These are phyloP conservation scores for Lathyrus sativus DNA, from an alignment of 306 rosid genomes.

Conservation along the genomic window DNA sequence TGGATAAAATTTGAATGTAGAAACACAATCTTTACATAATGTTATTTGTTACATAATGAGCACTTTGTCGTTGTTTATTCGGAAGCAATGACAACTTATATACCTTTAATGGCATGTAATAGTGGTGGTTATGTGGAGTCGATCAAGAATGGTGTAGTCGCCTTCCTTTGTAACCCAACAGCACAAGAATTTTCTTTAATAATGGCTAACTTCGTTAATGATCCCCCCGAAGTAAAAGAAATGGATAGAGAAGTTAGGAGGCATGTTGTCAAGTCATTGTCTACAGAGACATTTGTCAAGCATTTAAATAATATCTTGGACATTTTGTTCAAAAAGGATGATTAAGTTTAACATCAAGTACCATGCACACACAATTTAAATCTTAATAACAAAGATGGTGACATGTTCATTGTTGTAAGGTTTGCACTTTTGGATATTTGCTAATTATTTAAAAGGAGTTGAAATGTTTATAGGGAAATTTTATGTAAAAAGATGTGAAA, in stretches of 20 bases:
- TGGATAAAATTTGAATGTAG: conserved; percentile 9
- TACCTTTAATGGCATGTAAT: conserved; percentile 87
- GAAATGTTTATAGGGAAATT: not conserved
- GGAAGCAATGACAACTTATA: conserved; percentile 95
- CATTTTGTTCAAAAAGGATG: conserved; percentile 57
- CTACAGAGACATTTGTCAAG: conserved; percentile 65
- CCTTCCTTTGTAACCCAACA: conserved; percentile 72
- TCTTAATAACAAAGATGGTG: not conserved
- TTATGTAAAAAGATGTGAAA: not conserved
- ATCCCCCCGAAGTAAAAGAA: conserved; percentile 56
- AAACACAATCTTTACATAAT: conserved; percentile 21
- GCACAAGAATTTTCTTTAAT: conserved; percentile 63
- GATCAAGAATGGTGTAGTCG: conserved; percentile 58
- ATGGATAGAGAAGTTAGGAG: conserved; percentile 78
- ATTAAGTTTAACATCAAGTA: conserved; percentile 41
- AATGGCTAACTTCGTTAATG: conserved; percentile 61
- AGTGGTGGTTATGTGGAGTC: conserved; percentile 89
- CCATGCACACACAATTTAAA: conserved; percentile 8
- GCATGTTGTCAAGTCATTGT: conserved; percentile 75
- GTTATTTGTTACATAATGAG: conserved; percentile 62
- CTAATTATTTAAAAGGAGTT: not conserved
- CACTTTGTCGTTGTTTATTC: conserved; percentile 88
- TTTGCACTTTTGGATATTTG: conserved; percentile 10
- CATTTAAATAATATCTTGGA: conserved; percentile 60
- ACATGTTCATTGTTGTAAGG: conserved; percentile 12